Evolutionary conservation across 768 basidiomycete genomes (phyloP).

Genomic region (Calvatia gigantea): DNA sequence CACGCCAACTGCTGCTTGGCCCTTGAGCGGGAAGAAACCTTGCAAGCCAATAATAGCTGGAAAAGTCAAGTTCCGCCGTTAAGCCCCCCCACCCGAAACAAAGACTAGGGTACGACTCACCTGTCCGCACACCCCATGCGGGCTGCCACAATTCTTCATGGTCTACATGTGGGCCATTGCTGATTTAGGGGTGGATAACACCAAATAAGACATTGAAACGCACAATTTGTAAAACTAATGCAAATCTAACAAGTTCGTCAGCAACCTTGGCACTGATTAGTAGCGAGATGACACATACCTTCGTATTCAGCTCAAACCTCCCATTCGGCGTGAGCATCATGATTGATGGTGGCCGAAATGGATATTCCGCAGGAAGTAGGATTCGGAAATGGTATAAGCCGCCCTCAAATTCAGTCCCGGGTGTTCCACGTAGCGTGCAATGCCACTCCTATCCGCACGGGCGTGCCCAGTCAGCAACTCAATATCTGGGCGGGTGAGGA

Average conservation of each 20-base stretch:
- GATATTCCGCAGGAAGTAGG: slow-evolving; percentile 88
- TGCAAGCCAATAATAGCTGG: slow-evolving; percentile 84
- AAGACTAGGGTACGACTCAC: slow-evolving; percentile 32
- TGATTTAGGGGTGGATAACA: slow-evolving; percentile 5
- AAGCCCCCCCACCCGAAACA: background rate
- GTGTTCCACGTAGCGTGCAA: slow-evolving; percentile 89
- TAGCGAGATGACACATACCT: slow-evolving; percentile 47
- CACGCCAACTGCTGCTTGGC: slow-evolving; percentile 82
- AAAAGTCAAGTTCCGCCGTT: background rate
- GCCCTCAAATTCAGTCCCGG: slow-evolving; percentile 88
- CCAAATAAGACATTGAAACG: slow-evolving; percentile 22
- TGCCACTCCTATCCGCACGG: slow-evolving; percentile 98
- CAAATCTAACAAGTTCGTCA: slow-evolving; percentile 57
- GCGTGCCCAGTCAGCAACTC: slow-evolving; percentile 16
- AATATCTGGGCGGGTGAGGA: slow-evolving; percentile 5
- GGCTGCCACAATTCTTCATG: slow-evolving; percentile 98
- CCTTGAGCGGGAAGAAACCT: slow-evolving; percentile 86
- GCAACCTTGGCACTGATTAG: background rate
- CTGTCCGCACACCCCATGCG: slow-evolving; percentile 96
- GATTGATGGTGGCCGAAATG: slow-evolving; percentile 93
- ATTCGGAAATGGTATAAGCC: slow-evolving; percentile 97
- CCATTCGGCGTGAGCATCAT: slow-evolving; percentile 97
- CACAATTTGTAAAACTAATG: slow-evolving; percentile 90
- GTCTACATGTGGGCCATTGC: slow-evolving; percentile 43
- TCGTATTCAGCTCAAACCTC: slow-evolving; percentile 94